Evolutionary conservation across 306 rosid genomes (phyloP), one percentile per base, ranked within the genome.

Genomic region (Alnus rubra): DNA sequence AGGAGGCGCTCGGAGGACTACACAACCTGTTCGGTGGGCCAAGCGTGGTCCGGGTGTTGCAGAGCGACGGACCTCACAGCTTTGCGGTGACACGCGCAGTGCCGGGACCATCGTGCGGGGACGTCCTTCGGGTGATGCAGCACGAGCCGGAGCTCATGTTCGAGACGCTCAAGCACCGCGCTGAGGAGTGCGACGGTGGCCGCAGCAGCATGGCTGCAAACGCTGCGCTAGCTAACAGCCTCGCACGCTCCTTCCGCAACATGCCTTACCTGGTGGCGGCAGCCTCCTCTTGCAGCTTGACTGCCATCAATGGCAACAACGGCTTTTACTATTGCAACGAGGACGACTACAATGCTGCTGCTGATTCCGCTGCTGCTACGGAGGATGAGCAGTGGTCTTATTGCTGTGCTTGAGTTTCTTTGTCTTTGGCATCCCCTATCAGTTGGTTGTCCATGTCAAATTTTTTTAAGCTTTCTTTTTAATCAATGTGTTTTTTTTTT

Each of bases 1-100:
- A 96, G 98, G 99, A 96, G 93, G 98, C 99, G 28, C 96, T 96
- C 33, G 99, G 99, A 4, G 99, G 99, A 28, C 42, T 93, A 76
- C 99, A 96, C 86, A 96, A 96, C 88, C 86, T 96, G 80, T 96
- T 96, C 23, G 96, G 96, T 54, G 93, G 94, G 71, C 99, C 99
- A 45, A 93, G 97, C 76, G 90, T 91, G 4, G 93, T 93, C 56
- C 88, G 99, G 82, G 98, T 96, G 60, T 83, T 80, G 49, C 99
- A 96, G 87, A 93, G 97, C 30, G 98, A 96, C 0, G 97, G 98
- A 0, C 99, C 99, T 0, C 95, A 96, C 37, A 87, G 98, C 82
- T 96, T 96, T 13, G 97, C 99, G 1, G 98, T 96, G 37, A 96
- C 98, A 2, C 87, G 90, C 0, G 95, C 98, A 0, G 87, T 82